Percentiles rank a stretch among this genome's conserved stretches.
Evolutionary conservation across 352 stramenopile species (phyloP).

Genomic region (Phytophthora sp.): DNA sequence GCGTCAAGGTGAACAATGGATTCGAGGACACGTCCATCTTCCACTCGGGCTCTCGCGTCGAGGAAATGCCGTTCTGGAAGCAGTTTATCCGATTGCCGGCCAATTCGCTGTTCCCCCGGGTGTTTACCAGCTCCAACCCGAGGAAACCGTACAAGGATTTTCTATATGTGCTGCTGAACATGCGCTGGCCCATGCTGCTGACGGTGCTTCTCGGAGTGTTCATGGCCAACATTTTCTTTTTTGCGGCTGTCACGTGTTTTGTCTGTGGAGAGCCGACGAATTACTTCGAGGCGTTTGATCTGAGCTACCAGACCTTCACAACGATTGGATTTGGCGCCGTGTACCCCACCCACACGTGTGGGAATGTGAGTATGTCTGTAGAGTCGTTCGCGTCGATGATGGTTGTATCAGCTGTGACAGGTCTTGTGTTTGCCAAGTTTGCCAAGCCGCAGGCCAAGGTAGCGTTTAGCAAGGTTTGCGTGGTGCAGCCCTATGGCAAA

Average conservation of each 20-base stretch:
- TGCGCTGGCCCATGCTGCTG: constrained; percentile 78
- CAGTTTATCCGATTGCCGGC: constrained; percentile 70
- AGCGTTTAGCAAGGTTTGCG: constrained; percentile 80
- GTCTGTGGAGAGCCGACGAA: constrained; percentile 58
- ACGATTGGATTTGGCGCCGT: constrained; percentile 86
- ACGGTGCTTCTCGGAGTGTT: constrained; percentile 68
- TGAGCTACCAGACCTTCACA: constrained; percentile 88
- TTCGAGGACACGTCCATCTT: constrained; percentile 56
- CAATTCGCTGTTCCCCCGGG: constrained; percentile 75
- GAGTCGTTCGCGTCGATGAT: constrained; percentile 87
- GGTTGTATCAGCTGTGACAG: constrained; percentile 76
- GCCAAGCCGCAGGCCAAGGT: constrained; percentile 80
- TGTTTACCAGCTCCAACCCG: constrained; percentile 68
- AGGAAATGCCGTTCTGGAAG: constrained; percentile 72
- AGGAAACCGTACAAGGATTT: constrained; percentile 83
- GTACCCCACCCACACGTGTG: constrained; percentile 68
- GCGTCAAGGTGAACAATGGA: constrained; percentile 66
- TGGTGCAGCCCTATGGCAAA: constrained; percentile 79
- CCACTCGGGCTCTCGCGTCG: constrained; percentile 66
- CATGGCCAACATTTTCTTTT: constrained; percentile 67
- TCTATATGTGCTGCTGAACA: constrained; percentile 83
- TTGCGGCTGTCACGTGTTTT: constrained; percentile 53
- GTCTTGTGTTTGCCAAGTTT: constrained; percentile 88
- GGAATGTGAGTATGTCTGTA: constrained; percentile 73
- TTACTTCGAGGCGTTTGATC: constrained; percentile 69